Conservation (phyloP, 805 yeast genomes). For the Starmera amethionina region DNA sequence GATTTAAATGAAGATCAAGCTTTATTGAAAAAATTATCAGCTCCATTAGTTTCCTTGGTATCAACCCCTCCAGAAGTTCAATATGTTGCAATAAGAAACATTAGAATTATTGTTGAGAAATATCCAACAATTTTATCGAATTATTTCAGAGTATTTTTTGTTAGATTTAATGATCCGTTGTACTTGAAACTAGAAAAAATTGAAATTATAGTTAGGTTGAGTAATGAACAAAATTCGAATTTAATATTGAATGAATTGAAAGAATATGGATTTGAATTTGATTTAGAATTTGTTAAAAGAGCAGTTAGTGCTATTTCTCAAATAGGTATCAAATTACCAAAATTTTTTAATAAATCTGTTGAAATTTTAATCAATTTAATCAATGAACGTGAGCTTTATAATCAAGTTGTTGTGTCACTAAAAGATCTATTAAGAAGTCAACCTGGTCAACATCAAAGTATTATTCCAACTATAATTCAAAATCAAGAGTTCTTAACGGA, state of each 20-base stretch:
- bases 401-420: conserved; percentile 52
- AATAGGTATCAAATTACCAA: conserved; percentile 54
- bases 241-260: conserved; percentile 59
- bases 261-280: conserved; percentile 81
- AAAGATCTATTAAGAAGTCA: conserved; percentile 61
- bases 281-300: conserved; percentile 61
- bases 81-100: conserved; percentile 85
- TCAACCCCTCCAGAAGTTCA: conserved; percentile 92
- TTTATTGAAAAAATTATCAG: conserved; percentile 60
- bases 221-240: conserved; percentile 48
- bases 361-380: conserved; percentile 50
- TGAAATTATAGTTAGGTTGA: conserved; percentile 63
- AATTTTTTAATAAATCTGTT: conserved; percentile 42
- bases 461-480: conserved; percentile 45
- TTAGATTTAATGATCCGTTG: conserved; percentile 78
- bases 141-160: conserved; percentile 82
- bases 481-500: conserved; percentile 37
- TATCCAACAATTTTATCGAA: conserved; percentile 71
- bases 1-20: conserved; percentile 25
- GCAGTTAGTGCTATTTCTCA: conserved; percentile 63
- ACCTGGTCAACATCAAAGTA: conserved; percentile 38
- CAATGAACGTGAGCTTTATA: conserved; percentile 55
- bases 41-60: conserved; percentile 81
- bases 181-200: conserved; percentile 70
- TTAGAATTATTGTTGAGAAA: conserved; percentile 79